These are phyloP conservation scores for Trypanosomatidae sp. DNA, from an alignment of 208 protist genomes.

Conservation along the genomic window DNA sequence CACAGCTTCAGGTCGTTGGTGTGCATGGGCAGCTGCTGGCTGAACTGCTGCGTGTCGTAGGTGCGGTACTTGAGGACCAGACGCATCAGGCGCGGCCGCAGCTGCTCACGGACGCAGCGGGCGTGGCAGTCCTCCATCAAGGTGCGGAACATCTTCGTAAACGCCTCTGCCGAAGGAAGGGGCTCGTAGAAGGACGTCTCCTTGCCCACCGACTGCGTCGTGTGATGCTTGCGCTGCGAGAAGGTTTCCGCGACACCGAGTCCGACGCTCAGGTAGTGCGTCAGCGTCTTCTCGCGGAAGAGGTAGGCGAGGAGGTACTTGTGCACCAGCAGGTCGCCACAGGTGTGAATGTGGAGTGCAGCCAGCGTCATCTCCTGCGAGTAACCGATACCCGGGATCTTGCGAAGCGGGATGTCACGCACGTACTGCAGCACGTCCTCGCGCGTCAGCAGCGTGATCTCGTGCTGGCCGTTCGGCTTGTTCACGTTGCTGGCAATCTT, in stretches of 20 bases:
- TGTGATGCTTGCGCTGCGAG: slow-evolving; percentile 42
- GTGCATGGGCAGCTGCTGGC: slow-evolving; percentile 40
- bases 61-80: slow-evolving; percentile 74
- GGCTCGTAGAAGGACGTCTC: slow-evolving; percentile 75
- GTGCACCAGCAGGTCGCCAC: slow-evolving; percentile 65
- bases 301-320: slow-evolving; percentile 75
- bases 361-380: slow-evolving; percentile 66
- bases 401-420: slow-evolving; percentile 66
- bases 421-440: slow-evolving; percentile 82
- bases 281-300: slow-evolving; percentile 74
- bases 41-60: slow-evolving; percentile 75
- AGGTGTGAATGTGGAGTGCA: slow-evolving; percentile 70
- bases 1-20: slow-evolving; percentile 77
- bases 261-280: slow-evolving; percentile 76
- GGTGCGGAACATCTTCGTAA: slow-evolving; percentile 48
- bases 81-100: slow-evolving; percentile 44
- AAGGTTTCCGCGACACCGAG: slow-evolving; percentile 66
- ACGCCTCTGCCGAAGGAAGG: slow-evolving; percentile 46
- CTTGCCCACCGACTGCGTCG: slow-evolving; percentile 77
- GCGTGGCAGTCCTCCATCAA: slow-evolving; percentile 53
- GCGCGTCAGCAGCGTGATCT: slow-evolving; percentile 68
- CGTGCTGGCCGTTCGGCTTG: slow-evolving; percentile 96
- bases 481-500: slow-evolving; percentile 94
- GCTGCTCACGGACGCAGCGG: slow-evolving; percentile 52
- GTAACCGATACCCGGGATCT: slow-evolving; percentile 84